Base-by-base conservation (phyloP, 306 rosid species). In the Benincasa hispida region DNA sequence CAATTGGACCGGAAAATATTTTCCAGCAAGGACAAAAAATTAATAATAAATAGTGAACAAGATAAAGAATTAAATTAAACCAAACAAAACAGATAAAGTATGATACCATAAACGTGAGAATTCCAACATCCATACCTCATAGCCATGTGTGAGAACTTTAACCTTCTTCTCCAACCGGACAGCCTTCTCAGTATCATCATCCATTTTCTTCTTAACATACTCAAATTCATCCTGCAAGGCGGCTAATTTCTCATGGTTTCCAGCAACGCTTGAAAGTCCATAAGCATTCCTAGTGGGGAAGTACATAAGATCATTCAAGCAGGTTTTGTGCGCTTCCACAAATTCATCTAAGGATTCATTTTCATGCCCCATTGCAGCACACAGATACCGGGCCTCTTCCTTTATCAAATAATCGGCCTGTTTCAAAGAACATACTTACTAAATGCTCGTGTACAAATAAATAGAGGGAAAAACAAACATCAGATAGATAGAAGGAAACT, bases 341-440 rank as follows among this genome's bases (percentile, higher is more conserved):
- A 93, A 93, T 79, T 89, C 98, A 83, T 89, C 91, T 8, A 91
- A 84, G 65, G 90, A 81, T 79, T 93, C 93, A 78, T 72, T 81
- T 81, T 91, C 97, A 80, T 91, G 98, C 61, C 98, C 96, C 98
- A 93, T 91, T 76, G 93, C 92, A 48, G 83, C 87, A 78, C 90
- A 82, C 78, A 93, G 86, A 87, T 85, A 87, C 76, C 68, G 82
- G n/a, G 77, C 90, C 87, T 93, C 98, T 74, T 87, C 90, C 59
- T 86, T 84, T 78, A 93, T 89, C 85, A 88, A 81, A 76, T 81
- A 70, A 83, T 83, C 97, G 82, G 97, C 96, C 98, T 93, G 86
- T 77, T 24, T 35, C 77, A 66, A 86, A 79, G 65, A 83, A 25
- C 59, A 41, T 18, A 28, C 9, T 47, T 72, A 54, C 12, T 62